Evolutionary conservation across 139 green algal genomes (phyloP).

Genomic region (Chlorella sp.): DNA sequence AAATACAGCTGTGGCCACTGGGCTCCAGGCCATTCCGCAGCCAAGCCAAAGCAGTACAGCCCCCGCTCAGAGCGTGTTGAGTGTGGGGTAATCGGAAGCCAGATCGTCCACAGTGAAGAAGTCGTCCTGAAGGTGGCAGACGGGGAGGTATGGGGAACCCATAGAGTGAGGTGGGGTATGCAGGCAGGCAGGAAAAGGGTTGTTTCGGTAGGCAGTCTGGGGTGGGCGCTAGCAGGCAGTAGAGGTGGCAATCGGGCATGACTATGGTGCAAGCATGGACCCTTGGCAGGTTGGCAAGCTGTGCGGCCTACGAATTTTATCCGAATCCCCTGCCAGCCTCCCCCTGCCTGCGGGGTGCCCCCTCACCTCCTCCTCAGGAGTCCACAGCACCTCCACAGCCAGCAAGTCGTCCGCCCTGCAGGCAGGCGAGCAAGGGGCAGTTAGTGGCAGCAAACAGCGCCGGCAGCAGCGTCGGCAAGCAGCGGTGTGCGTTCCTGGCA

Average conservation of each 20-base stretch:
- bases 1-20: too few species aligned
- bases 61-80: slow-evolving; percentile 66
- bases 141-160: neutral
- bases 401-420: slow-evolving; percentile 57
- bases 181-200: neutral
- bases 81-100: slow-evolving; percentile 82
- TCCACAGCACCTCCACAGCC: slow-evolving; percentile 98
- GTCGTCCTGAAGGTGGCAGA: slow-evolving; percentile 58
- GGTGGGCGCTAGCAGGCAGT: neutral
- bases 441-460: neutral
- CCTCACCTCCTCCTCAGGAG: slow-evolving; percentile 83
- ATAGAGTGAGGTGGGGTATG: neutral
- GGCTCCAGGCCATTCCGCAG: too few species aligned
- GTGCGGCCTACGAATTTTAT: too few species aligned
- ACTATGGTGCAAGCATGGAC: too few species aligned
- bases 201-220: neutral
- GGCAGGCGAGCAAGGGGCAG: too few species aligned
- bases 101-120: slow-evolving; percentile 87
- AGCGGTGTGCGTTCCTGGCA: neutral
- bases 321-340: neutral
- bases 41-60: too few species aligned
- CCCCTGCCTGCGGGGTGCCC: neutral
- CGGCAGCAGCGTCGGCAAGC: neutral
- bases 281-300: too few species aligned
- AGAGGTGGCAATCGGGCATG: too few species aligned